Evolutionary conservation across 2,329 filamentous ascomycete species (phyloP), one percentile per base, ranked within the genome.

Genomic region (Aspergillus sp.): DNA sequence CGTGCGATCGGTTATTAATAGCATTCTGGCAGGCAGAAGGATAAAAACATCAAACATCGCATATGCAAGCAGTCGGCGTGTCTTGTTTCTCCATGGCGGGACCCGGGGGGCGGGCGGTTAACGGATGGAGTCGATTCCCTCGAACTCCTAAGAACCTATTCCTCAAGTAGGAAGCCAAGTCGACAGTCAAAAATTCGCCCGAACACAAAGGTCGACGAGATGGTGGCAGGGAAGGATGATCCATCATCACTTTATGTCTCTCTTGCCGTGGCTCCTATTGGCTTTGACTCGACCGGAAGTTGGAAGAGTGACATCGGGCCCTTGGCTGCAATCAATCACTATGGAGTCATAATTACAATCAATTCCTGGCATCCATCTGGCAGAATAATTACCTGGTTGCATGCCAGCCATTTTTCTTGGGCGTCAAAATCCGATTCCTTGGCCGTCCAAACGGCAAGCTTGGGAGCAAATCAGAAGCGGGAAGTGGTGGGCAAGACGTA

Each of bases 391-490:
- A 29, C 26, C 26, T 29, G 24, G 4, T 24, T 24, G 26, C 26
- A 7, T 29, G 9, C 26, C 36, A 42, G 36, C 36, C 36, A 24
- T 47, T 24, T 47, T 47, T 12, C 45, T 24, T 47, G 18, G 45
- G 45, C 45, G 45, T 20, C 45, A 47, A 14, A 22, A 22, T 24
- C 2, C 42, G 42, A 22, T 42, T 45, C 24, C 58, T 63, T 56
- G 57, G 57, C 49, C 32, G 29, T 31, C 49, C 24, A 42, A 7
- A 42, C 20, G 39, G 29, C 29, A 47, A 47, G 18, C 22, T 56
- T 52, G 53, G 42, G 60, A 56, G 47, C 62, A 60, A 63, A 64
- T 64, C 55, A 64, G 49, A 62, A 47, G 52, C n/a, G 20, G 52
- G 49, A 51, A 58, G 53, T 46, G 51, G 39, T 58, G 56, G 56